Evolutionary conservation across 2,329 filamentous ascomycete genomes (phyloP).

Genomic region (Fusarium albidum): DNA sequence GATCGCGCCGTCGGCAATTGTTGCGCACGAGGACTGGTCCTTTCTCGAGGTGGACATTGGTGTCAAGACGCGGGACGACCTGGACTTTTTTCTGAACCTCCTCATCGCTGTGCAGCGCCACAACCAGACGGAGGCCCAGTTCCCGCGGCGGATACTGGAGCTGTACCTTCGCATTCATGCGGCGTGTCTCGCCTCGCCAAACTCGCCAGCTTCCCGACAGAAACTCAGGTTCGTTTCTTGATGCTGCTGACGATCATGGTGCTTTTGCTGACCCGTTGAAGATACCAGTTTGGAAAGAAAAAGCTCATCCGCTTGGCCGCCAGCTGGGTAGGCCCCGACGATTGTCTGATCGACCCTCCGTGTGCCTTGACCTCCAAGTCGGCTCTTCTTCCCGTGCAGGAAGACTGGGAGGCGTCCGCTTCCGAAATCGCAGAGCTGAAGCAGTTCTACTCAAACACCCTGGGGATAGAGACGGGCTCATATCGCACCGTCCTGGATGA

Average conservation of each 20-base stretch:
- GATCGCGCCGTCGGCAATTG: background rate
- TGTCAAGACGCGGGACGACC: background rate
- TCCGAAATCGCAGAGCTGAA: constrained; percentile 5
- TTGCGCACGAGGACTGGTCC: background rate
- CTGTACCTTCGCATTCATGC: constrained; percentile 20
- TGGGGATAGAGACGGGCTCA: constrained; percentile 1
- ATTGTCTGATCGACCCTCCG: constrained; percentile 6
- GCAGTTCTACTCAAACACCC: constrained; percentile 9
- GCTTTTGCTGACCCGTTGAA: background rate
- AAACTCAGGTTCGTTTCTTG: constrained; percentile 1
- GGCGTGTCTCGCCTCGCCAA: background rate
- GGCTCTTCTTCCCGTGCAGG: background rate
- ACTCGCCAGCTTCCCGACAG: background rate
- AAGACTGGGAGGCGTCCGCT: constrained; percentile 2
- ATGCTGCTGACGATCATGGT: background rate
- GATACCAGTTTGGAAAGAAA: constrained; percentile 1
- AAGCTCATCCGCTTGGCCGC: background rate
- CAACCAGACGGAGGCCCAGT: background rate
- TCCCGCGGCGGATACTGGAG: constrained; percentile 16
- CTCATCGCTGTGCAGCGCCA: background rate
- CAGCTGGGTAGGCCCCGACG: constrained; percentile 1
- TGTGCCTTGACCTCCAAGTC: background rate
- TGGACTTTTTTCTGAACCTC: constrained; percentile 8
- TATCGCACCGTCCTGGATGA: background rate
- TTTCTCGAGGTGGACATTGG: constrained; percentile 5